Percentiles rank a stretch among this genome's conserved stretches.
These are phyloP conservation scores for Tylopilus cervinicoccineus DNA, from an alignment of 768 basidiomycete genomes.

Conservation along the genomic window DNA sequence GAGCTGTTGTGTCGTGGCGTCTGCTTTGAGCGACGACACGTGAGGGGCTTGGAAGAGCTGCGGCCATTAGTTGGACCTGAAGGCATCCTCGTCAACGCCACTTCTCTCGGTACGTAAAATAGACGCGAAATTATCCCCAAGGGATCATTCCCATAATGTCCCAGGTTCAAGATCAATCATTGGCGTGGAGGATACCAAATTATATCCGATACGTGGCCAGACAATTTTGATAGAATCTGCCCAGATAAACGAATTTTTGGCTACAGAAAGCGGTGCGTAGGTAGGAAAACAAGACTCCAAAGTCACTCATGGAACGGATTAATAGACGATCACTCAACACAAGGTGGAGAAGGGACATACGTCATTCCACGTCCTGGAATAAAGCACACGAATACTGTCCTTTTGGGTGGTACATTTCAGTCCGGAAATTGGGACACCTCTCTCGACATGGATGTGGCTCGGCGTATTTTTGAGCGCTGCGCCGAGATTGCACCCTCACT, in stretches of 20 bases:
- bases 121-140: not conserved
- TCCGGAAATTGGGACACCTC: constrained; percentile 49
- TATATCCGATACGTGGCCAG: constrained; percentile 83
- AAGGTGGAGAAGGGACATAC: constrained; percentile 41
- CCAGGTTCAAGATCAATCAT: constrained; percentile 67
- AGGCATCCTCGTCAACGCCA: constrained; percentile 53
- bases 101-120: constrained; percentile 44
- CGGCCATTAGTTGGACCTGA: constrained; percentile 34
- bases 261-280: constrained; percentile 24
- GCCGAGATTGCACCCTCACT: constrained; percentile 36
- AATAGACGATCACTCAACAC: constrained; percentile 12
- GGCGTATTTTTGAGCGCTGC: constrained; percentile 45
- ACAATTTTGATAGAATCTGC: constrained; percentile 74
- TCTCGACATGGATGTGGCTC: constrained; percentile 37
- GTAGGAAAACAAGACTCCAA: not conserved
- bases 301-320: not conserved
- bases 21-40: constrained; percentile 38
- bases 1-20: constrained; percentile 39
- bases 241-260: constrained; percentile 41
- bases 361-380: constrained; percentile 57
- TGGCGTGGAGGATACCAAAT: constrained; percentile 72
- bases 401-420: constrained; percentile 58
- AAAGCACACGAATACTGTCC: constrained; percentile 39
- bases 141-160: not conserved
- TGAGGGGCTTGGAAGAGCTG: constrained; percentile 45